Conservation (phyloP, 2,329 filamentous ascomycete species). For the Arachnomyces sp. region DNA sequence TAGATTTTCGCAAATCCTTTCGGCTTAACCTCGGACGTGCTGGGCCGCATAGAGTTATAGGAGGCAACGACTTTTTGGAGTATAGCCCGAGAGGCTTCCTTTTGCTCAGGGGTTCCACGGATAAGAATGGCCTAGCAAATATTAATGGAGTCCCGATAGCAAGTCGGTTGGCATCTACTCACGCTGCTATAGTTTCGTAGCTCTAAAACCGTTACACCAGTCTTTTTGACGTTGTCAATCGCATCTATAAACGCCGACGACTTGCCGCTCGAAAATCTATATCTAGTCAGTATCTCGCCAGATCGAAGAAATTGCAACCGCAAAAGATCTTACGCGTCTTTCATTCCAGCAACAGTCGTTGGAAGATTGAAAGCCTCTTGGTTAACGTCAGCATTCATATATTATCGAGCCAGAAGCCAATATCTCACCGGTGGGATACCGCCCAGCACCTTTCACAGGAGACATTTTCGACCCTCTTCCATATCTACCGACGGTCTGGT, state of each 20-base stretch:
- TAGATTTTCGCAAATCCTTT: slow-evolving; percentile 20
- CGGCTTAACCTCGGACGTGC: slow-evolving; percentile 12
- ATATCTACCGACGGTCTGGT: too few relatives aligned
- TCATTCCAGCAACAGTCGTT: too few relatives aligned
- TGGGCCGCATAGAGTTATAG: not conserved
- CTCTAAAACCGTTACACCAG: slow-evolving; percentile 21
- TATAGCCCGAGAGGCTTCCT: slow-evolving; percentile 16
- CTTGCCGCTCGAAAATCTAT: slow-evolving; percentile 3
- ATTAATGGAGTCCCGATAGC: slow-evolving; percentile 4
- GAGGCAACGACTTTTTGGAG: slow-evolving; percentile 12
- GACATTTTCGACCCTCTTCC: too few relatives aligned
- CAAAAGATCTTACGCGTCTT: too few relatives aligned
- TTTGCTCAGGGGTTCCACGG: slow-evolving; percentile 21
- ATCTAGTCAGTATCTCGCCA: not conserved
- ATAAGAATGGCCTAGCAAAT: slow-evolving; percentile 15
- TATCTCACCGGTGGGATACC: too few relatives aligned
- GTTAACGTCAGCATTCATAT: too few relatives aligned
- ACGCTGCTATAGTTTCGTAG: slow-evolving; percentile 20
- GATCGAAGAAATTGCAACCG: too few relatives aligned
- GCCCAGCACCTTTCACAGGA: too few relatives aligned
- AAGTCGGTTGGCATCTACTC: not conserved
- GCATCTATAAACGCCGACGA: slow-evolving; percentile 3
- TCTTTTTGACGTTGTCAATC: slow-evolving; percentile 20
- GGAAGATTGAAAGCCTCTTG: too few relatives aligned
- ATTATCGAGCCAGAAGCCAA: too few relatives aligned